These are phyloP conservation scores for Xylaria sp. DNA, from an alignment of 2,329 filamentous ascomycete genomes.

Conservation along the genomic window DNA sequence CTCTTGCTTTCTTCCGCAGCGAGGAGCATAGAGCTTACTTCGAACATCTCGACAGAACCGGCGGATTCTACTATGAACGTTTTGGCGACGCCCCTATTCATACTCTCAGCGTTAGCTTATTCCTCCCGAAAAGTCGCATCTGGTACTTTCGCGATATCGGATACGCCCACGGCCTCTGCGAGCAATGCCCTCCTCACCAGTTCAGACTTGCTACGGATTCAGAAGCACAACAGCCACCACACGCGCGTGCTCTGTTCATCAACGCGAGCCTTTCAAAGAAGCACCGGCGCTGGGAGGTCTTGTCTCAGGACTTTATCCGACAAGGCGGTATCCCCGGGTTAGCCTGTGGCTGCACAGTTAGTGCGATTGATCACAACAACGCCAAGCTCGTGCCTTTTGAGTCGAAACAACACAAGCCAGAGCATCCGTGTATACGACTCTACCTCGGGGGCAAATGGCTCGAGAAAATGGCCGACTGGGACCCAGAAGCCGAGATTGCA, in stretches of 20 bases:
- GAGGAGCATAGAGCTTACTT: constrained; percentile 61
- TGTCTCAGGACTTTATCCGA: constrained; percentile 54
- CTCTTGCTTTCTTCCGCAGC: constrained; percentile 62
- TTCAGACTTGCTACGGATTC: constrained; percentile 36
- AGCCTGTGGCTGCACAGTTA: constrained; percentile 57
- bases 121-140: constrained; percentile 61
- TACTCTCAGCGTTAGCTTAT: constrained; percentile 65
- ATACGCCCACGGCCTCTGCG: constrained; percentile 58
- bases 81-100: constrained; percentile 63
- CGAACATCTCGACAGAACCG: constrained; percentile 60
- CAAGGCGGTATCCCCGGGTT: constrained; percentile 51
- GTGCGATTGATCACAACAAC: constrained; percentile 58
- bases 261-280: constrained; percentile 47
- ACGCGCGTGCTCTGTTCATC: constrained; percentile 27
- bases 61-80: constrained; percentile 61
- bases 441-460: constrained; percentile 58
- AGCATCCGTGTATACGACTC: constrained; percentile 58
- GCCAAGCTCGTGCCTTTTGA: constrained; percentile 60
- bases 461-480: constrained; percentile 57
- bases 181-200: constrained; percentile 51
- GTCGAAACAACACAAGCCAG: constrained; percentile 59
- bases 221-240: constrained; percentile 29
- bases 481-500: constrained; percentile 53
- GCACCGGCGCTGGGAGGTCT: constrained; percentile 52
- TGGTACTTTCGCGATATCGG: constrained; percentile 63